phyloP scores from a whole-genome alignment of 805 yeast genomes.

The Komagataella populi region DNA sequence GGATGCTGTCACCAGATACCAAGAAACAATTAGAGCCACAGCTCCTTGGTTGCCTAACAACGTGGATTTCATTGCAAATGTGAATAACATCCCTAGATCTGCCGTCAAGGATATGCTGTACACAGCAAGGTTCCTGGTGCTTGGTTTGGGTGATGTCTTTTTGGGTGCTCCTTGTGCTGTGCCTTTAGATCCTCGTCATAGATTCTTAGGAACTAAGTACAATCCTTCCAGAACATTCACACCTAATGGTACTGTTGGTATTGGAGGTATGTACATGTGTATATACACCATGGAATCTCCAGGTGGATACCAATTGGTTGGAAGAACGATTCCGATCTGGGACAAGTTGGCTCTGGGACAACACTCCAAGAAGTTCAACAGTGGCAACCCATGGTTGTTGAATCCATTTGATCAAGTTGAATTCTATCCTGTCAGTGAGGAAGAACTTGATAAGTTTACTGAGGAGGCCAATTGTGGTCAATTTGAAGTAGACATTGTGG shows the following conservation, averaged over 20 bases:
- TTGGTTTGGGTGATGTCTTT: constrained; percentile 95
- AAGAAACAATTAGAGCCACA: constrained; percentile 81
- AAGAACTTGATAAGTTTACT: constrained; percentile 56
- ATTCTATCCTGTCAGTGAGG: constrained; percentile 84
- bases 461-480: constrained; percentile 73
- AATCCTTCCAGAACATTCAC: constrained; percentile 95
- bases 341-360: constrained; percentile 75
- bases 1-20: constrained; percentile 81
- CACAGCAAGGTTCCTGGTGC: constrained; percentile 79
- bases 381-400: constrained; percentile 73
- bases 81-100: constrained; percentile 61
- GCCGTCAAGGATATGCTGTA: constrained; percentile 77
- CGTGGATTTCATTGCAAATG: constrained; percentile 86
- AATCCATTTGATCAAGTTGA: constrained; percentile 90
- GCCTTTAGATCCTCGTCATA: constrained; percentile 92
- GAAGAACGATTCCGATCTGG: constrained; percentile 97
- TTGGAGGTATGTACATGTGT: constrained; percentile 99
- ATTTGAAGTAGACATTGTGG: constrained; percentile 61
- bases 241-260: constrained; percentile 94
- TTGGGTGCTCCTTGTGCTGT: constrained; percentile 98
- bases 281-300: constrained; percentile 97
- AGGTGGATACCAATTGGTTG: constrained; percentile 95
- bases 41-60: constrained; percentile 99
- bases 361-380: constrained; percentile 32
- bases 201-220: constrained; percentile 85